Base-by-base conservation (phyloP, 2,329 filamentous ascomycete species). In the Tolypocladium amazonense region DNA sequence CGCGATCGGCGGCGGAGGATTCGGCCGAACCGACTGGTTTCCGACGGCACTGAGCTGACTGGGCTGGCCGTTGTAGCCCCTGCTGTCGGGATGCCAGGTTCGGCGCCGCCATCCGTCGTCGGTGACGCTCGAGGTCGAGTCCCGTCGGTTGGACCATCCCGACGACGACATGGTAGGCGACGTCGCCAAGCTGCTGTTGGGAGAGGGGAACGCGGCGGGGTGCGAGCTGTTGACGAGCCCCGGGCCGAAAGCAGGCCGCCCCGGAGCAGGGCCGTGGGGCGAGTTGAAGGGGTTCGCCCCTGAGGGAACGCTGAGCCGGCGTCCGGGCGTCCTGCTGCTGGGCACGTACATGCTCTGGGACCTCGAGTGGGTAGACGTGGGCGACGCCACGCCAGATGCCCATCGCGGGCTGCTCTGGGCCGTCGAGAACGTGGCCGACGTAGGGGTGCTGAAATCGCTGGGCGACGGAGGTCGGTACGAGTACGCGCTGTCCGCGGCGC, bases 1-100 rank as follows among this genome's bases (percentile, higher is more conserved):
- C 45, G 73, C 76, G 38, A 77, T 74, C 65, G 72, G 82, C 69
- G 73, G 83, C 71, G 69, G 81, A 68, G 76, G 82, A 73, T 68
- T 83, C 67, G 70, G 84, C 70, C 75, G 83, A 74, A 76, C 81
- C 63, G 78, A 85, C 68, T 89, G 85, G 6, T 86, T 90, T 62
- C 89, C 85, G 45, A 90, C 88, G 63, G 90, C 88, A 66, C 84
- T 89, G 58, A 96, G 73, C 72, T 89, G 92, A 18, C 87, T 88
- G 20, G 83, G 81, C 56, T 87, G 84, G 38, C 85, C 78, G 61
- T 81, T 80, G 62, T 85, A 85, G 63, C 81, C 82, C 20, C 83
- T 81, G 61, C 86, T 88, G 62, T 91, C 89, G 0, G 91, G 90
- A 73, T 97, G 92, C 92, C 92, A 97, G 3, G 92, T 97, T 58